Evolutionary conservation across 2,329 filamentous ascomycete genomes (phyloP).

Genomic region (Penicillium corylophilum): DNA sequence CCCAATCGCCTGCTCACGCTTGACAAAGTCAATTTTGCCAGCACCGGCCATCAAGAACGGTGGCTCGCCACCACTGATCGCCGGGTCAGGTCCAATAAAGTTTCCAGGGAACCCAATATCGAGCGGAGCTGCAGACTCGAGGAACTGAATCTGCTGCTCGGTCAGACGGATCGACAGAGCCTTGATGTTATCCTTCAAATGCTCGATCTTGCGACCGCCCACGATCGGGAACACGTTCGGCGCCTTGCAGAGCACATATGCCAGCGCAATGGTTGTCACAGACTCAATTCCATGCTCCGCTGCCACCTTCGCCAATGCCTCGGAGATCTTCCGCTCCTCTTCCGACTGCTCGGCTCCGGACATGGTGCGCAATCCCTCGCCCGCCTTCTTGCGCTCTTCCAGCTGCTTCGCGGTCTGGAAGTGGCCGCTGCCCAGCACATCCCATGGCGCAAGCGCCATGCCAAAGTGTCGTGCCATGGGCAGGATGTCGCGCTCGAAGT

Average conservation of each 20-base stretch:
- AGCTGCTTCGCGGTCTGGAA: slow-evolving; percentile 52
- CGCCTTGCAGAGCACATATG: slow-evolving; percentile 72
- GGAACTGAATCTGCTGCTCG: slow-evolving; percentile 62
- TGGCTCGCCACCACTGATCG: slow-evolving; percentile 19
- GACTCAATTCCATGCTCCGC: slow-evolving; percentile 54
- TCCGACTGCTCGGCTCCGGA: slow-evolving; percentile 42
- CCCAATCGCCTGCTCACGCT: slow-evolving; percentile 20
- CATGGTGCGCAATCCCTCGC: slow-evolving; percentile 42
- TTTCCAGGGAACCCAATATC: slow-evolving; percentile 66
- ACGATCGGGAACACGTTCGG: slow-evolving; percentile 73
- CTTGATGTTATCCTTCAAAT: slow-evolving; percentile 50
- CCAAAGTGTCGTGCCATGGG: slow-evolving; percentile 43
- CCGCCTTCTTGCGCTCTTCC: slow-evolving; percentile 44
- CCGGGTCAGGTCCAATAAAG: slow-evolving; percentile 49
- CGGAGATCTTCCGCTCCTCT: slow-evolving; percentile 53
- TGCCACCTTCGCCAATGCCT: slow-evolving; percentile 61
- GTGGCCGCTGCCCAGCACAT: slow-evolving; percentile 54
- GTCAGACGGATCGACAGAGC: slow-evolving; percentile 47
- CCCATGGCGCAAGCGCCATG: slow-evolving; percentile 59
- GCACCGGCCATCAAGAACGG: slow-evolving; percentile 4
- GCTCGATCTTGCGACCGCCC: slow-evolving; percentile 67
- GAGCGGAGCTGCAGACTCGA: slow-evolving; percentile 63
- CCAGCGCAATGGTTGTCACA: slow-evolving; percentile 65
- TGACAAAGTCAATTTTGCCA: slow-evolving; percentile 22
- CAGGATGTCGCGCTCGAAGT: slow-evolving; percentile 45